Evolutionary conservation across 2,329 filamentous ascomycete genomes (phyloP).

Genomic region (Talaromyces sp.): DNA sequence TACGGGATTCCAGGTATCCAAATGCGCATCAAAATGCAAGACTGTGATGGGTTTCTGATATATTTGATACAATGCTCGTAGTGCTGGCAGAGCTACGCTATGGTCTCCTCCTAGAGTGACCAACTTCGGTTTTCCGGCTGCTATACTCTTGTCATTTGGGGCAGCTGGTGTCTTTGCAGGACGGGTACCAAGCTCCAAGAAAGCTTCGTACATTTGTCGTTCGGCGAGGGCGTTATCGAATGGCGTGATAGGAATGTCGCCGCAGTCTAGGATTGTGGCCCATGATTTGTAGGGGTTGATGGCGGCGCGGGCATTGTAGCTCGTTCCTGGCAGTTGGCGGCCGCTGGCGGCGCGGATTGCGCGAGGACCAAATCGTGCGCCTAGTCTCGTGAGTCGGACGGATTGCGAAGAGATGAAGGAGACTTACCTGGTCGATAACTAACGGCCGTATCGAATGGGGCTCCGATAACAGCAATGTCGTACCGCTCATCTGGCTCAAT

Average conservation of each 20-base stretch:
- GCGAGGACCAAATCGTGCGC: slow-evolving; percentile 79
- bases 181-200: slow-evolving; percentile 62
- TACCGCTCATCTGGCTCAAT: slow-evolving; percentile 61
- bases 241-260: slow-evolving; percentile 82
- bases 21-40: slow-evolving; percentile 72
- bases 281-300: slow-evolving; percentile 81
- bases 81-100: slow-evolving; percentile 64
- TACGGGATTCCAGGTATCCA: slow-evolving; percentile 80
- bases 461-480: slow-evolving; percentile 70
- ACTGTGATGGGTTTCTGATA: slow-evolving; percentile 64
- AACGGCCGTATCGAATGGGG: slow-evolving; percentile 71
- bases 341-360: slow-evolving; percentile 81
- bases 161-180: slow-evolving; percentile 24
- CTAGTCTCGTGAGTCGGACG: slow-evolving; percentile 23
- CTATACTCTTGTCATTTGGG: slow-evolving; percentile 31
- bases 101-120: slow-evolving; percentile 73
- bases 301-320: slow-evolving; percentile 75
- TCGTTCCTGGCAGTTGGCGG: slow-evolving; percentile 74
- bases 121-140: slow-evolving; percentile 49
- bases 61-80: slow-evolving; percentile 61
- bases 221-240: slow-evolving; percentile 81
- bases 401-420: neutral
- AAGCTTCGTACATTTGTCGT: slow-evolving; percentile 78
- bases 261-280: slow-evolving; percentile 80
- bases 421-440: slow-evolving; percentile 63